Conservation (phyloP, 2,329 filamentous ascomycete species). For the Sarocladium oryzae region DNA sequence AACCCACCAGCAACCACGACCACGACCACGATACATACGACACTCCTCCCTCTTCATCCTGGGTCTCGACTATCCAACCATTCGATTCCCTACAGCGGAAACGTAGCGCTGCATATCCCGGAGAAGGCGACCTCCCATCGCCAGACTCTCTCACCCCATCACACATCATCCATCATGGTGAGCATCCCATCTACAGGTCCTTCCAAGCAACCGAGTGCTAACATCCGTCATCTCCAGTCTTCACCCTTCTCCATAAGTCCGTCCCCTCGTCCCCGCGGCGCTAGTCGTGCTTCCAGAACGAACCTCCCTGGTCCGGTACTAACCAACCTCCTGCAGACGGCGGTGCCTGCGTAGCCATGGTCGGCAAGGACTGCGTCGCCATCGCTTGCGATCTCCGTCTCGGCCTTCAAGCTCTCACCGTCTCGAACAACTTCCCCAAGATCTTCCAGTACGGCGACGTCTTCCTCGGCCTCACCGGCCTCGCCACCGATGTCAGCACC, state of each 20-base stretch:
- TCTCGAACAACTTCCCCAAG: constrained; percentile 99
- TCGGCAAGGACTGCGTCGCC: constrained; percentile 98
- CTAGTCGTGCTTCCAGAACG: background rate
- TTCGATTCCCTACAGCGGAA: constrained; percentile 8
- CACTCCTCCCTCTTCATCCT: background rate
- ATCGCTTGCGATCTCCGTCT: constrained; percentile 98
- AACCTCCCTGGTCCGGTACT: background rate
- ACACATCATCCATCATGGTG: constrained; percentile 23
- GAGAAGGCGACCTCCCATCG: constrained; percentile 11
- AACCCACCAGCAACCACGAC: constrained; percentile 14
- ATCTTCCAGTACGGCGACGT: constrained; percentile 96
- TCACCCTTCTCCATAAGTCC: constrained; percentile 95
- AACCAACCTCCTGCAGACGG: constrained; percentile 47
- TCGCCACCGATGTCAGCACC: constrained; percentile 91
- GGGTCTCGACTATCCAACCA: background rate
- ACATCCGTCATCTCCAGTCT: constrained; percentile 48
- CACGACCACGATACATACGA: constrained; percentile 13
- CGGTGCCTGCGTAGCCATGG: constrained; percentile 96
- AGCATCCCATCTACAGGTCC: constrained; percentile 9
- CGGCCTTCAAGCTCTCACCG: constrained; percentile 90
- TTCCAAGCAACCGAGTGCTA: background rate
- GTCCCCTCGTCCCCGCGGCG: constrained; percentile 21
- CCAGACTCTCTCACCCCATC: constrained; percentile 8
- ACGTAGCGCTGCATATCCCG: background rate
- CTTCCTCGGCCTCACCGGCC: constrained; percentile 90